Base-by-base conservation (phyloP, 2,329 filamentous ascomycete species). In the Hypoxylon sp. region DNA sequence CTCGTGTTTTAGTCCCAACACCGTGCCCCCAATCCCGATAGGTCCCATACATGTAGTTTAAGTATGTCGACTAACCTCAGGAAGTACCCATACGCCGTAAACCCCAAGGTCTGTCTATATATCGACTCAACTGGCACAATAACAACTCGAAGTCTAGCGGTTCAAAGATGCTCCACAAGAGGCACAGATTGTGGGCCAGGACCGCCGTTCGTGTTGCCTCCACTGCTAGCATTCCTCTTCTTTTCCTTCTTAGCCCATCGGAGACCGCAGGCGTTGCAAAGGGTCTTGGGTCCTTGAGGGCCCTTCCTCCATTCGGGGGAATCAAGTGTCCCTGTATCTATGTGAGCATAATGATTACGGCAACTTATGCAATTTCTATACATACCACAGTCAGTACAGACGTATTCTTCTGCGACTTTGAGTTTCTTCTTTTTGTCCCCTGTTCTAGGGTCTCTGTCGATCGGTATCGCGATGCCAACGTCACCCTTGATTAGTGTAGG, bases 251-350 rank as follows among this genome's bases (percentile, higher is more conserved):
- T 89, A 14, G 89, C 88, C 89, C 89, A 91, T 54, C 89, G 83
- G 28, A 91, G 80, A 36, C 95, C 95, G 76, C 95, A 98, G 6
- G 95, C 95, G 80, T 98, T 98, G 79, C 95, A 98, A 11, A 98
- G 81, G 7, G 95, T 97, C 79, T 98, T 97, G 1, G 94, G 94
- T 1, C 95, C 95, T 67, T 88, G 93, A 0, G 95, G 95, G 0
- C 95, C 95, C 78, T 97, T 97, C 67, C 95, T 86, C 95, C 95
- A 98, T 81, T 98, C 95, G 0, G 95, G 95, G 14, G 93, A 97
- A 75, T 97, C 94, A 40, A 96, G 84, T 0, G 93, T 97, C 32
- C 87, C 87, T 90, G 65, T 3, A 50, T 4, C 26, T 51, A 42
- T 24, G 68, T 68, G 14, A 61, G 32, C 42, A 56, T 36, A 64